Percentiles rank a stretch among this genome's conserved stretches.
Conservation (phyloP, 225 moss, liverwort and hornwort species). For the Antitrichia curtipendula region DNA sequence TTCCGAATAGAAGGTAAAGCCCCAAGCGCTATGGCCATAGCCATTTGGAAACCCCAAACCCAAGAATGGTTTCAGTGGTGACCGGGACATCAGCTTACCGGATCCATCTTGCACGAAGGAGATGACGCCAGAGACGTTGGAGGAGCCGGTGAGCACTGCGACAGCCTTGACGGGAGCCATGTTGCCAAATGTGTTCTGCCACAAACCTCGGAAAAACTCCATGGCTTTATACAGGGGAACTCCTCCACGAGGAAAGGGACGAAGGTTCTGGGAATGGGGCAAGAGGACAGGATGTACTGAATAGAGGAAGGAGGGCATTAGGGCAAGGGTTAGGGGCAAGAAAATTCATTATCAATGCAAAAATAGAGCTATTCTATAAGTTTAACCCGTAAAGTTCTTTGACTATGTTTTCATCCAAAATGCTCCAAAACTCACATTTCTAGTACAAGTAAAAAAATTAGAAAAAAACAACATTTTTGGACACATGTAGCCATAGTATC, state of each 20-base stretch:
- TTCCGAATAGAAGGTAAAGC: background rate
- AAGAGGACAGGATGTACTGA: background rate
- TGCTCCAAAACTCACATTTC: too few species aligned
- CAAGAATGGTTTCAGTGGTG: background rate
- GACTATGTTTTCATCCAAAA: too few species aligned
- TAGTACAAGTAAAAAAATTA: too few species aligned
- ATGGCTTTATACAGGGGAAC: background rate
- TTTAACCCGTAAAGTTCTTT: too few species aligned
- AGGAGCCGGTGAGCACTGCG: constrained; percentile 18
- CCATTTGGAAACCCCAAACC: background rate
- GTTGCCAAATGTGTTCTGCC: background rate
- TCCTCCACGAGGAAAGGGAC: background rate
- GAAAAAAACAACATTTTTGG: too few species aligned
- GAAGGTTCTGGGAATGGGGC: background rate
- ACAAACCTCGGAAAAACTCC: background rate
- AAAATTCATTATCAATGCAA: background rate
- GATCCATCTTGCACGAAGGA: constrained; percentile 14
- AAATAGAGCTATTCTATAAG: background rate
- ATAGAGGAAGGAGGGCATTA: background rate
- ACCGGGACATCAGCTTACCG: background rate
- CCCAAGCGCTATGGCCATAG: too few species aligned
- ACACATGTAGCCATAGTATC: too few species aligned
- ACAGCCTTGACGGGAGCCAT: constrained; percentile 45
- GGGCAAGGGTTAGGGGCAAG: background rate
- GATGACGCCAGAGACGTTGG: constrained; percentile 27